A percentile compares a stretch with the other conserved stretches of the same genome.
phyloP scores from a whole-genome alignment of 225 moss, liverwort and hornwort species.

The Climacium dendroides region DNA sequence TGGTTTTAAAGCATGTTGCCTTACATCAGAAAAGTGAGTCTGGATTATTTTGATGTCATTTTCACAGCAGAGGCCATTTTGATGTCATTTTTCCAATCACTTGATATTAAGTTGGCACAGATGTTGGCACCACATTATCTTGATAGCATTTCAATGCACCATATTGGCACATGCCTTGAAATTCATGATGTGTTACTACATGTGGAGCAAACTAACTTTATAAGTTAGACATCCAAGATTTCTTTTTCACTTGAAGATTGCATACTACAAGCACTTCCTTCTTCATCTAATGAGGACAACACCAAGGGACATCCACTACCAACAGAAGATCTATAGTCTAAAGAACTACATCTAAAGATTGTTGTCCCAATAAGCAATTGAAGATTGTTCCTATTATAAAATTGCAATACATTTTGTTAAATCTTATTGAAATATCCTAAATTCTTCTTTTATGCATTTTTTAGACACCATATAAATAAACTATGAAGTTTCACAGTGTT shows the following conservation, averaged over 20 bases:
- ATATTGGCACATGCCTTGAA: too few relatives aligned
- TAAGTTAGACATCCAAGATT: neutral
- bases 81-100: too few relatives aligned
- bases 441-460: neutral
- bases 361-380: neutral
- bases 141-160: too few relatives aligned
- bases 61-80: too few relatives aligned
- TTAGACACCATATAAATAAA: neutral
- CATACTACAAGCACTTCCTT: too few relatives aligned
- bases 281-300: neutral
- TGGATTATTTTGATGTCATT: too few relatives aligned
- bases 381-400: neutral
- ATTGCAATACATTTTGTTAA: neutral
- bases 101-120: too few relatives aligned
- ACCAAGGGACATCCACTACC: neutral
- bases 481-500: neutral
- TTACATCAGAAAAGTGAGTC: too few relatives aligned
- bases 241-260: neutral
- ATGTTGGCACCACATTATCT: too few relatives aligned
- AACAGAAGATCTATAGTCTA: accelerated
- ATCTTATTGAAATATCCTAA: neutral
- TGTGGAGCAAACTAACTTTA: neutral
- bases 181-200: too few relatives aligned
- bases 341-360: too few relatives aligned
- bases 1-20: too few relatives aligned